Percentiles rank a stretch among this genome's conserved stretches.
Evolutionary conservation across 208 protist genomes (phyloP).

Genomic region (Giardia muris): DNA sequence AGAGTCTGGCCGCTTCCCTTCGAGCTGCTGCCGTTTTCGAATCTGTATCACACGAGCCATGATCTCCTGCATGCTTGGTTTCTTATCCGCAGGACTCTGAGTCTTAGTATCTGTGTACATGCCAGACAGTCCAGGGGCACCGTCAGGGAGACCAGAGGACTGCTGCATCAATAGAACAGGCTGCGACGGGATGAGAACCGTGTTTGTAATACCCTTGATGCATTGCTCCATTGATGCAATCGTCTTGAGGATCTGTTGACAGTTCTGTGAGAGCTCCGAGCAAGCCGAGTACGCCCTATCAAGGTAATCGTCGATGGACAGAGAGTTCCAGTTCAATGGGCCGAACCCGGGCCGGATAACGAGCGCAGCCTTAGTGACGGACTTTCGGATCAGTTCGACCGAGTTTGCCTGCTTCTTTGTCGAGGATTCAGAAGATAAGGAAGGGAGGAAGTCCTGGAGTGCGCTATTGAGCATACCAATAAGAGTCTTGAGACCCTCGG

Average conservation of each 20-base stretch:
- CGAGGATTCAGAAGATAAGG: not conserved
- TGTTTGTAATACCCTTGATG: not conserved
- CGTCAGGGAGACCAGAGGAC: not conserved
- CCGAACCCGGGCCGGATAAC: not conserved
- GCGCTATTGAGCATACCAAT: not conserved
- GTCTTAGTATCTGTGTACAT: not conserved
- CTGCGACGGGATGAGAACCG: not conserved
- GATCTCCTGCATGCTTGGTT: not conserved
- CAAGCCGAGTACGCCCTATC: not conserved
- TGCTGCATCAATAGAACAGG: not conserved
- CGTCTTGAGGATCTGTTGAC: not conserved
- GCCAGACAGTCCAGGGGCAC: not conserved
- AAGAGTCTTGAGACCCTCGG: not conserved
- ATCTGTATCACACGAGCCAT: not conserved
- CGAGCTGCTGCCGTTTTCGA: not conserved
- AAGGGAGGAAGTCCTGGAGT: not conserved
- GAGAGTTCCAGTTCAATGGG: conserved; percentile 29
- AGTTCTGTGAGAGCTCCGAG: not conserved
- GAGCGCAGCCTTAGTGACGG: not conserved
- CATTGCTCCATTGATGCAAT: not conserved
- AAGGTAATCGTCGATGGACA: conserved; percentile 11
- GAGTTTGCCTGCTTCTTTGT: not conserved
- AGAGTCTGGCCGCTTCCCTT: conserved; percentile 12
- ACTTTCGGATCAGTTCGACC: not conserved
- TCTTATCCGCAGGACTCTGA: not conserved